Conservation (phyloP, 2,329 filamentous ascomycete genomes). For the Alternaria ventricosa region DNA sequence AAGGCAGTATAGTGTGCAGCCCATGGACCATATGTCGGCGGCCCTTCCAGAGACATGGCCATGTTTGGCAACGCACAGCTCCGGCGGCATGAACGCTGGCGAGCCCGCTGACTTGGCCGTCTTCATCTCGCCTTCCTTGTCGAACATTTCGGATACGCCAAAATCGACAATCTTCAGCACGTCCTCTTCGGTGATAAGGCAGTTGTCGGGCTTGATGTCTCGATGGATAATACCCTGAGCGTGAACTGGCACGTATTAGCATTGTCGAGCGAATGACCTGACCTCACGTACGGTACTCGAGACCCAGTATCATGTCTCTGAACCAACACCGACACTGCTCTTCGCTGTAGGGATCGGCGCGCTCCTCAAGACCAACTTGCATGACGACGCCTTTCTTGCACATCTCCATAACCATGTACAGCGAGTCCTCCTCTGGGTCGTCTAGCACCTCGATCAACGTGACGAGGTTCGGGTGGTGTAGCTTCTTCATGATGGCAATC, state of each 20-base stretch:
- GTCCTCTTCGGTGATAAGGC: slow-evolving; percentile 86
- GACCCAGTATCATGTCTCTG: slow-evolving; percentile 89
- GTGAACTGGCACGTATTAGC: slow-evolving; percentile 68
- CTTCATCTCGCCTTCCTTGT: slow-evolving; percentile 84
- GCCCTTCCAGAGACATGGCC: slow-evolving; percentile 87
- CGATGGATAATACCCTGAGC: slow-evolving; percentile 93
- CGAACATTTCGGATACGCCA: slow-evolving; percentile 99
- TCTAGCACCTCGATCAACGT: slow-evolving; percentile 92
- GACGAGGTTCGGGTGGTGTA: slow-evolving; percentile 94
- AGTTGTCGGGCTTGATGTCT: slow-evolving; percentile 98
- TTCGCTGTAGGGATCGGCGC: slow-evolving; percentile 79
- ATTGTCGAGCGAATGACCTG: neutral
- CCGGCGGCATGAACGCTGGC: slow-evolving; percentile 91
- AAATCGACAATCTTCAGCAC: slow-evolving; percentile 98
- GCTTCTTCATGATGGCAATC: slow-evolving; percentile 99
- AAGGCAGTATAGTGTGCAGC: slow-evolving; percentile 90
- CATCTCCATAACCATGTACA: slow-evolving; percentile 99
- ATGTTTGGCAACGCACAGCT: slow-evolving; percentile 86
- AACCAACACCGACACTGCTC: slow-evolving; percentile 91
- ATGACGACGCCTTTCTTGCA: slow-evolving; percentile 98
- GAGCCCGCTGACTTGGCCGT: slow-evolving; percentile 93
- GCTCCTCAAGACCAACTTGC: slow-evolving; percentile 88
- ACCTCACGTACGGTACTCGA: slow-evolving; percentile 78
- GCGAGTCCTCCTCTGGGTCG: slow-evolving; percentile 90
- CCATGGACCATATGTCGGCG: slow-evolving; percentile 98